Base-by-base conservation (phyloP, 1,139 yeast genomes). In the Lizanozyma gosingica region DNA sequence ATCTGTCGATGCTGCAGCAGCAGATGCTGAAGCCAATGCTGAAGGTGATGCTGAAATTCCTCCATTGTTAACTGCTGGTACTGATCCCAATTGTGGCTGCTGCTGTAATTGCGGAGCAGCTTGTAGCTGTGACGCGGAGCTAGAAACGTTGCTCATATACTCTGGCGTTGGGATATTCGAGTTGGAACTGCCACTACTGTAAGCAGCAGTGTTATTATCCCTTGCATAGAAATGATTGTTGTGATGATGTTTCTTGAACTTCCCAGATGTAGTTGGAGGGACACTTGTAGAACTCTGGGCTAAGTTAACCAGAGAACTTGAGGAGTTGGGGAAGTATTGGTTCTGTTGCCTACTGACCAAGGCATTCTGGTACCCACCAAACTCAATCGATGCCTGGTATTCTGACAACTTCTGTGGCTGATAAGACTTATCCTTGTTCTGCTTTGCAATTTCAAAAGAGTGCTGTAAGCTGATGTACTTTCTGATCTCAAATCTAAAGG, bases 291-390 rank as follows among this genome's bases (percentile, higher is more conserved):
- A 6, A 22, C 29, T 22, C 11, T 22, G 29, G 11, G 11, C 29
- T 6, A 22, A 6, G 11, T 22, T 22, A 22, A 22, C 29, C 29
- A 22, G 29, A 11, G 29, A 22, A 22, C 11, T 22, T 6, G 29
- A 22, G 11, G 6, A 32, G 29, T 43, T 37, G 35, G 42, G 9
- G 39, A 17, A 38, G 37, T 39, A 34, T 49, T 49, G 4, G 53
- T 48, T 40, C 63, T 64, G n/a, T 62, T 59, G 29, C 11, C 29
- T 22, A 11, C 29, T 22, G 11, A 22, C 11, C 38, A 66, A 53
- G 2, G 71, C 65, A 47, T 64, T 64, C 35, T 51, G 49, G 41
- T 50, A 58, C 14, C 73, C 73, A 3, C 73, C 74, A 57, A 67
- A 69, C 37, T 63, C 69, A 36, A 65, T 52, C 35, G 71, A 62